Percentiles rank a stretch among this genome's conserved stretches.
Evolutionary conservation across 495 filamentous ascomycete genomes (phyloP).

Genomic region (Pseudomonodictys pantanalensis): DNA sequence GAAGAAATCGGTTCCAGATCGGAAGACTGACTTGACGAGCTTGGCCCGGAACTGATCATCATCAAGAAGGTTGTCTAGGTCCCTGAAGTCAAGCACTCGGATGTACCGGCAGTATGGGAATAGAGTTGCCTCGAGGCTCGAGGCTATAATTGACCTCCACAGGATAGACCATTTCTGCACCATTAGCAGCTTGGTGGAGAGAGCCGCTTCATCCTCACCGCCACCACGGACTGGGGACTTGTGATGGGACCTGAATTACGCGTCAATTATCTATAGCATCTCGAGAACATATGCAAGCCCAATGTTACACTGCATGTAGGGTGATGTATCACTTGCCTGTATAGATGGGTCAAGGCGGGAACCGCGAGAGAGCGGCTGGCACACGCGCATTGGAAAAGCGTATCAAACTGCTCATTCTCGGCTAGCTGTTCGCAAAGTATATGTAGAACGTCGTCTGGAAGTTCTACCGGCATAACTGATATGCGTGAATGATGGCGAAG

Average conservation of each 20-base stretch:
- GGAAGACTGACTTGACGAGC: constrained; percentile 22
- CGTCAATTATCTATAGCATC: not conserved
- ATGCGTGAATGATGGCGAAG: not conserved
- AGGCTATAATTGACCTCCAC: constrained; percentile 69
- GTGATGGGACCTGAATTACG: constrained; percentile 19
- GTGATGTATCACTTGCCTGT: constrained; percentile 48
- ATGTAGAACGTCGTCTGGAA: constrained; percentile 61
- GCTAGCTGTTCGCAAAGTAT: constrained; percentile 58
- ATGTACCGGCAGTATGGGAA: constrained; percentile 71
- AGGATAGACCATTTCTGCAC: constrained; percentile 57
- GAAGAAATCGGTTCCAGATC: not conserved
- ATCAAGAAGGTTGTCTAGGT: constrained; percentile 57
- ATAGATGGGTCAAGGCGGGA: constrained; percentile 60
- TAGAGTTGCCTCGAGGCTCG: constrained; percentile 59
- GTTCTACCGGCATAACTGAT: constrained; percentile 33
- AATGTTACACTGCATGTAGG: not conserved
- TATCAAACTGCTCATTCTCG: constrained; percentile 50
- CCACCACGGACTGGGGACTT: constrained; percentile 29
- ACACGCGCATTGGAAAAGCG: constrained; percentile 56
- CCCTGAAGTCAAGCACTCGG: constrained; percentile 58
- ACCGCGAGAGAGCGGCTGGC: constrained; percentile 52
- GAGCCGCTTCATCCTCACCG: constrained; percentile 33
- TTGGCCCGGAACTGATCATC: constrained; percentile 41
- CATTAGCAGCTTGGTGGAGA: constrained; percentile 41
- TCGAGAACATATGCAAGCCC: not conserved